Conservation (phyloP, 1,284 basidiomycete species). For the Ustanciosporium gigantosporum region DNA sequence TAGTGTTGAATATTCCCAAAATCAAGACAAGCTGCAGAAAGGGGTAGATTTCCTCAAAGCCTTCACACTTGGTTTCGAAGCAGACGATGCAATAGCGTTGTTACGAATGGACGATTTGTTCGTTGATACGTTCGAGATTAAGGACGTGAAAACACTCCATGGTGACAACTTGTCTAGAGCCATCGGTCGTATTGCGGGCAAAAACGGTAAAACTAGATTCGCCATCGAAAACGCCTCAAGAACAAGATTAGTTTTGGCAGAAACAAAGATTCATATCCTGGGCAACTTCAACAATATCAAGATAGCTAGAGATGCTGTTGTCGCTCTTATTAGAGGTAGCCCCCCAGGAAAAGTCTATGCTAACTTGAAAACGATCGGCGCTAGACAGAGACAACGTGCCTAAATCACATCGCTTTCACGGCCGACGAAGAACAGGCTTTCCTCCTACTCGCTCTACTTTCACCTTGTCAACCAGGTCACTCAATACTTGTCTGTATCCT, state of each 20-base stretch:
- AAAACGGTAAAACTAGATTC: conserved; percentile 97
- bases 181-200: conserved; percentile 95
- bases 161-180: conserved; percentile 95
- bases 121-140: conserved; percentile 95
- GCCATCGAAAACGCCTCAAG: conserved; percentile 96
- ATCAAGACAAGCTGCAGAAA: conserved; percentile 73
- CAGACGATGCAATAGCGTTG: conserved; percentile 89
- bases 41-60: conserved; percentile 98
- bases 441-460: background rate
- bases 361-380: conserved; percentile 72
- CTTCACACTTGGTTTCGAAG: conserved; percentile 84
- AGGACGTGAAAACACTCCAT: conserved; percentile 96
- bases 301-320: conserved; percentile 91
- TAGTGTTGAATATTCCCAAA: conserved; percentile 85
- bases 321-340: conserved; percentile 89
- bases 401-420: conserved; percentile 37
- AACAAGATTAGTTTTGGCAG: conserved; percentile 93
- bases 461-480: no score
- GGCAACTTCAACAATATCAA: conserved; percentile 97
- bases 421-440: no score
- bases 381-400: conserved; percentile 84
- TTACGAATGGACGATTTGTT: conserved; percentile 94
- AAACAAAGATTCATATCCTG: conserved; percentile 95
- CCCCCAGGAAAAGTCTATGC: conserved; percentile 95
- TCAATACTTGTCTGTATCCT: no score